These are phyloP conservation scores for Starmerella sp. DNA, from an alignment of 805 yeast genomes.

Conservation along the genomic window DNA sequence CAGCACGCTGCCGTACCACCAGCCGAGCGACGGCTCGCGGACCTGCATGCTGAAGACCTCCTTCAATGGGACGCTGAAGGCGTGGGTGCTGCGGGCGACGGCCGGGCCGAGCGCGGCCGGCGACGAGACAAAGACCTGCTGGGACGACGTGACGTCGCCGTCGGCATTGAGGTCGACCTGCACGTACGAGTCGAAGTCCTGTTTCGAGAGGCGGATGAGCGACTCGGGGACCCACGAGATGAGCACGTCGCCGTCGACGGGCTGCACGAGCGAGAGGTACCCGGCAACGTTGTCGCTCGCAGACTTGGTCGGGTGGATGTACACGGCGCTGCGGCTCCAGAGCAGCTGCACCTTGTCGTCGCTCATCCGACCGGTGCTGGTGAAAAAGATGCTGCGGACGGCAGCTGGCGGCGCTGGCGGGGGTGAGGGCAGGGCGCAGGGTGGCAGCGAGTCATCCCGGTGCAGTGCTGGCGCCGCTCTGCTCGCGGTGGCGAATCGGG, in stretches of 20 bases:
- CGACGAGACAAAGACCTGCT: constrained; percentile 34
- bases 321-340: constrained; percentile 43
- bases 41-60: constrained; percentile 69
- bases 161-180: constrained; percentile 38
- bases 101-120: constrained; percentile 31
- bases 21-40: constrained; percentile 70
- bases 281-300: constrained; percentile 74
- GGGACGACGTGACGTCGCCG: constrained; percentile 22
- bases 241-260: constrained; percentile 44
- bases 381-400: too few relatives aligned
- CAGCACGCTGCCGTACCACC: constrained; percentile 86
- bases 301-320: constrained; percentile 67
- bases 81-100: constrained; percentile 47
- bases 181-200: constrained; percentile 39
- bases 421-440: not conserved
- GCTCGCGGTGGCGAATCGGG: too few relatives aligned
- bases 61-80: constrained; percentile 52
- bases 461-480: too few relatives aligned
- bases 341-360: constrained; percentile 26
- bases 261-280: constrained; percentile 52
- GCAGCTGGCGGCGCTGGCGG: not conserved
- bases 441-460: not conserved
- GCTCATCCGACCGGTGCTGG: not conserved
- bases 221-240: constrained; percentile 57
- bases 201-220: constrained; percentile 30